These are phyloP conservation scores for Suillus clintonianus DNA, from an alignment of 768 basidiomycete genomes.

Conservation along the genomic window DNA sequence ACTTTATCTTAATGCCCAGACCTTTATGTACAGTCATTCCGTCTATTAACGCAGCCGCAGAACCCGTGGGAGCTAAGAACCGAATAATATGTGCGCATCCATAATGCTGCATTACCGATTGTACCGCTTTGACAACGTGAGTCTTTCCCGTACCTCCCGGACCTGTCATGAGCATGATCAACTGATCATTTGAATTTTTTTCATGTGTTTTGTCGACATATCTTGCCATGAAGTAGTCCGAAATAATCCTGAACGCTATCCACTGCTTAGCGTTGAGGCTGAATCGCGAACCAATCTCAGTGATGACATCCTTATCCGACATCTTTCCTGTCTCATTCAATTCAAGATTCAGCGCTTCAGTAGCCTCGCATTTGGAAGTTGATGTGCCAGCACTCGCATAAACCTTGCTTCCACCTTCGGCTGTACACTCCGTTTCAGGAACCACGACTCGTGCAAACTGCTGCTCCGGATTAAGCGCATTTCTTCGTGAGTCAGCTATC, in stretches of 20 bases:
- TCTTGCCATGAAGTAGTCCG: slow-evolving; percentile 2
- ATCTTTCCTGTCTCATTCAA: no score
- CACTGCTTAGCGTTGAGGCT: slow-evolving; percentile 17
- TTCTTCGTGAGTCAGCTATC: neutral
- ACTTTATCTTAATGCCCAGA: slow-evolving; percentile 20
- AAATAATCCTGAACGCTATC: slow-evolving; percentile 13
- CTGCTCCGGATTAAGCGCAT: neutral
- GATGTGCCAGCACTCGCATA: no score
- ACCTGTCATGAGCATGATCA: slow-evolving; percentile 25
- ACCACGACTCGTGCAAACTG: neutral
- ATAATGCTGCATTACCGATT: slow-evolving; percentile 21
- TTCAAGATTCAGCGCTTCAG: no score
- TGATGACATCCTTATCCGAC: no score
- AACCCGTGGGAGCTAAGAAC: slow-evolving; percentile 32
- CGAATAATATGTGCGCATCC: slow-evolving; percentile 22
- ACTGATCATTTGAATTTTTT: neutral
- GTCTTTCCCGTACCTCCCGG: slow-evolving; percentile 38
- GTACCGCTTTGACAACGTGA: slow-evolving; percentile 27
- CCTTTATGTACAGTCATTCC: slow-evolving; percentile 32
- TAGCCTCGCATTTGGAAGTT: no score
- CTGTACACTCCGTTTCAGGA: neutral
- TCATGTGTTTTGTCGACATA: neutral
- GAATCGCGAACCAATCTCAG: neutral
- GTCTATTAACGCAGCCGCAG: slow-evolving; percentile 30
- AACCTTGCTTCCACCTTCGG: no score